A percentile compares a stretch with the other conserved stretches of the same genome.
Evolutionary conservation across 2,329 filamentous ascomycete species (phyloP).

Genomic region (Ceratocystis ficicola): DNA sequence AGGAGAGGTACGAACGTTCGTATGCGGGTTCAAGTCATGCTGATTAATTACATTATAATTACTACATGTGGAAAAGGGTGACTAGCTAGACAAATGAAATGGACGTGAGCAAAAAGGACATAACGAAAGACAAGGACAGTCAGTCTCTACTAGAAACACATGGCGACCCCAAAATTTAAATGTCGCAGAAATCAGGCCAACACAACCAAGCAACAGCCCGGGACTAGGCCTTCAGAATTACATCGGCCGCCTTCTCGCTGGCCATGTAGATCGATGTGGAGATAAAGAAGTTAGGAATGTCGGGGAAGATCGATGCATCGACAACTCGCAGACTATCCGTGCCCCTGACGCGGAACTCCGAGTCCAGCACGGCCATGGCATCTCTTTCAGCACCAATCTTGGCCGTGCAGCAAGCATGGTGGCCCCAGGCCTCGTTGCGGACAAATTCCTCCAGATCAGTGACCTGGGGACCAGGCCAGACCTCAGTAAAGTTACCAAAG

Average conservation of each 20-base stretch:
- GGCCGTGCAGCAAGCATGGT: conserved; percentile 45
- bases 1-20: too few species aligned
- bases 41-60: too few species aligned
- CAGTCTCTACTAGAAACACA: too few species aligned
- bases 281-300: conserved; percentile 38
- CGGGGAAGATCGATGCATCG: conserved; percentile 47
- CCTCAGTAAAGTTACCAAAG: conserved; percentile 20
- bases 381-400: conserved; percentile 45
- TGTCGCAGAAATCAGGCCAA: neutral
- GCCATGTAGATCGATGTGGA: conserved; percentile 44
- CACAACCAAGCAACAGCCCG: neutral
- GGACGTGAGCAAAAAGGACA: too few species aligned
- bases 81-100: too few species aligned
- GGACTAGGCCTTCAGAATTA: conserved; percentile 31
- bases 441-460: conserved; percentile 29
- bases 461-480: conserved; percentile 22
- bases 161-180: neutral
- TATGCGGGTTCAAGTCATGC: too few species aligned
- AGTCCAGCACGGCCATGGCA: conserved; percentile 44
- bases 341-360: conserved; percentile 44
- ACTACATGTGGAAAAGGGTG: too few species aligned
- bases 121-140: too few species aligned
- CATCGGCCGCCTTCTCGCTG: conserved; percentile 49
- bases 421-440: conserved; percentile 38
- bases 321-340: conserved; percentile 47